These are phyloP conservation scores for Pseudoscleropodium purum DNA, from an alignment of 225 moss, liverwort and hornwort species.

Conservation along the genomic window DNA sequence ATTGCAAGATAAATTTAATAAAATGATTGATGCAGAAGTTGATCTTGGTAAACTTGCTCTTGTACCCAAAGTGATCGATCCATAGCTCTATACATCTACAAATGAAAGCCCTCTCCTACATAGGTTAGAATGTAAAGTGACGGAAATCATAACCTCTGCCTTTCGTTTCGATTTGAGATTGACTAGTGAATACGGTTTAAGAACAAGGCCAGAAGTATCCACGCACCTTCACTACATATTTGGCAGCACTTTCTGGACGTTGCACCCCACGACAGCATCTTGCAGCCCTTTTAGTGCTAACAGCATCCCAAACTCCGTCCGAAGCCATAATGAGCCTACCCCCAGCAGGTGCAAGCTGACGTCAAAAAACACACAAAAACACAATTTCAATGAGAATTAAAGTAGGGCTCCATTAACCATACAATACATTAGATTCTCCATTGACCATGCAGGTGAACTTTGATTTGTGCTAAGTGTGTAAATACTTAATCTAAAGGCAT, in stretches of 20 bases:
- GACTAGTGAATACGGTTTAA: background rate
- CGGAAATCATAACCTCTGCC: background rate
- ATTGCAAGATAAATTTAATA: background rate
- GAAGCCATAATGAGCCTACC: slow-evolving; percentile 66
- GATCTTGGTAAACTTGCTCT: background rate
- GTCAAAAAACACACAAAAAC: background rate
- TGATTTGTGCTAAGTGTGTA: background rate
- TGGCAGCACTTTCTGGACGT: slow-evolving; percentile 49
- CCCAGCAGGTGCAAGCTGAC: slow-evolving; percentile 40
- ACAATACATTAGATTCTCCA: background rate
- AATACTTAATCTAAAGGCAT: background rate
- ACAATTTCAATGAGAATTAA: background rate
- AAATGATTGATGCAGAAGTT: background rate
- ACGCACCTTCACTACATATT: slow-evolving; percentile 46
- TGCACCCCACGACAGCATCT: slow-evolving; percentile 48
- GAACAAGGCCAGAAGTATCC: background rate
- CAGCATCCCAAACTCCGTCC: slow-evolving; percentile 67
- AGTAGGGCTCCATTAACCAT: background rate
- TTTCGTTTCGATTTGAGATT: background rate
- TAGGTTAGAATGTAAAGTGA: background rate
- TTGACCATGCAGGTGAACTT: background rate
- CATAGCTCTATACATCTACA: background rate
- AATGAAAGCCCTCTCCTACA: background rate
- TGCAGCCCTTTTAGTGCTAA: slow-evolving; percentile 44
- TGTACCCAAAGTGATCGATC: background rate